phyloP scores from a whole-genome alignment of 164 flowering plant species.

The Stephania cephalantha region DNA sequence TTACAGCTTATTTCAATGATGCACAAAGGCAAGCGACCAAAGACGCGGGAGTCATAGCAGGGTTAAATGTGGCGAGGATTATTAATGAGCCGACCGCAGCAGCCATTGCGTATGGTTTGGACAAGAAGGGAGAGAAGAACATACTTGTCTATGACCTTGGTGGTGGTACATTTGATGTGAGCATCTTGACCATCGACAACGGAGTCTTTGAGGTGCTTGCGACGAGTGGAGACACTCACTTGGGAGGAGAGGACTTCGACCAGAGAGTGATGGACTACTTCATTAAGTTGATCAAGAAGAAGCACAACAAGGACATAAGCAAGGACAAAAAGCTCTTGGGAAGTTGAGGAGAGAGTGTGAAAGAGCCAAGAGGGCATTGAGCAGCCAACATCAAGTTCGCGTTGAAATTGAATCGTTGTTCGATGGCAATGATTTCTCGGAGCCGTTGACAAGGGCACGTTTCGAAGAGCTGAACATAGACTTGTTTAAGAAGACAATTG shows the following conservation, averaged over 20 bases:
- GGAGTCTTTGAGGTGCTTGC: slow-evolving; percentile 51
- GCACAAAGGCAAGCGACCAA: slow-evolving; percentile 57
- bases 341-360: slow-evolving; percentile 45
- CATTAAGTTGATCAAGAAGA: slow-evolving; percentile 44
- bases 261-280: slow-evolving; percentile 49
- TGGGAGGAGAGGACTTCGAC: slow-evolving; percentile 59
- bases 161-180: slow-evolving; percentile 57
- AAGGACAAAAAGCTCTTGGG: slow-evolving; percentile 43
- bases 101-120: slow-evolving; percentile 47
- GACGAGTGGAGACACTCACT: slow-evolving; percentile 50
- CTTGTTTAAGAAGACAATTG: slow-evolving; percentile 43
- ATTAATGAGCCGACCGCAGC: slow-evolving; percentile 63
- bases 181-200: slow-evolving; percentile 36
- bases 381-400: slow-evolving; percentile 51
- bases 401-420: slow-evolving; percentile 45
- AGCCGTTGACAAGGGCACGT: slow-evolving; percentile 41
- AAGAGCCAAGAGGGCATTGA: slow-evolving; percentile 47
- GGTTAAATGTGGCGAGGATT: slow-evolving; percentile 44
- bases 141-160: slow-evolving; percentile 47
- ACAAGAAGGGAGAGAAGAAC: slow-evolving; percentile 43
- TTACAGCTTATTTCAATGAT: slow-evolving; percentile 54
- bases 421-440: slow-evolving; percentile 49
- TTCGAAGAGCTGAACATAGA: slow-evolving; percentile 49
- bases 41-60: slow-evolving; percentile 51
- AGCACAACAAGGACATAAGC: slow-evolving; percentile 40